Conservation (phyloP, 202 grass and related monocot species). For the Tripidium arundinaceum region DNA sequence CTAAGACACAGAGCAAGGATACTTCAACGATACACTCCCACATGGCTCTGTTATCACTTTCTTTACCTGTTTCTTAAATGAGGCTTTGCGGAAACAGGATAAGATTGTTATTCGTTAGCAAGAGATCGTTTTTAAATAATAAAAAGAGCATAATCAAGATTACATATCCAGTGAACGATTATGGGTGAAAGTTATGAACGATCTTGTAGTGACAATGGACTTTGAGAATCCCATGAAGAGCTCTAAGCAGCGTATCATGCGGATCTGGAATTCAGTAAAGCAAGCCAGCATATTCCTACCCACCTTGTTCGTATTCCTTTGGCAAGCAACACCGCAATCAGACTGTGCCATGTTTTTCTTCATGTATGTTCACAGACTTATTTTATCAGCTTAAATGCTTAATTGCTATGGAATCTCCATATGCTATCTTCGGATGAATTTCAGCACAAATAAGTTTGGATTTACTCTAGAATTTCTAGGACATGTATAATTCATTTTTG, state of each 20-base stretch:
- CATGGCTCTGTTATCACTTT: too few species aligned
- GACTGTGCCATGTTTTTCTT: constrained; percentile 97
- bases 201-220: too few species aligned
- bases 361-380: constrained; percentile 45
- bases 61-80: too few species aligned
- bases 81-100: too few species aligned
- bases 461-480: constrained; percentile 96
- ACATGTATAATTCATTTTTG: constrained; percentile 73
- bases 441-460: constrained; percentile 90
- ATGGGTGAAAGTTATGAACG: too few species aligned
- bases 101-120: too few species aligned
- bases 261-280: constrained; percentile 81
- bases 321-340: constrained; percentile 97
- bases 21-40: too few species aligned
- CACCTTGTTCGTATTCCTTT: constrained; percentile 91
- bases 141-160: too few species aligned
- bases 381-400: constrained; percentile 29
- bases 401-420: constrained; percentile 4
- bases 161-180: too few species aligned
- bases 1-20: too few species aligned
- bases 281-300: constrained; percentile 81
- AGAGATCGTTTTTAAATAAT: too few species aligned
- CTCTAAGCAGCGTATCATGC: constrained; percentile 57
- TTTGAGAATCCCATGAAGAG: too few species aligned
- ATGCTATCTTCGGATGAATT: constrained; percentile 35